Evolutionary conservation across 371 early-diverging fungal species (phyloP).

Genomic region (Blakeslea trispora): DNA sequence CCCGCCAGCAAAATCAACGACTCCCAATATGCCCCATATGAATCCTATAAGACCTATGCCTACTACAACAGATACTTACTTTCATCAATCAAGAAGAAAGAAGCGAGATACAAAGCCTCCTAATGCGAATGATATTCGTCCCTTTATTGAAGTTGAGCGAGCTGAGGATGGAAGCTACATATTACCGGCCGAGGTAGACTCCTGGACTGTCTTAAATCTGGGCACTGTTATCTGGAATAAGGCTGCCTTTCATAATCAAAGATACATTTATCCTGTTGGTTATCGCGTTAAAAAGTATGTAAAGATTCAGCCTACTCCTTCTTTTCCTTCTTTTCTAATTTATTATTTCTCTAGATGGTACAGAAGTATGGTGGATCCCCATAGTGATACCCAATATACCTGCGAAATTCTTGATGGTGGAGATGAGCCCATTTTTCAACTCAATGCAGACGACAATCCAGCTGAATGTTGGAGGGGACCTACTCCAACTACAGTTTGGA

Average conservation of each 20-base stretch:
- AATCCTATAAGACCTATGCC: not conserved
- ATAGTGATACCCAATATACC: constrained; percentile 64
- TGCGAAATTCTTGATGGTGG: constrained; percentile 81
- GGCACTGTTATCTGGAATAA: constrained; percentile 78
- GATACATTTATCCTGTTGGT: constrained; percentile 93
- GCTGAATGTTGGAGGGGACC: constrained; percentile 40
- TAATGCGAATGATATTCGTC: constrained; percentile 38
- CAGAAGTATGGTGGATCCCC: constrained; percentile 73
- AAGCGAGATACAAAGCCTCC: constrained; percentile 47
- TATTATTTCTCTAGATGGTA: constrained; percentile 46
- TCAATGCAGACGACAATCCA: constrained; percentile 43
- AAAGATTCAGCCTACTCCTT: not conserved
- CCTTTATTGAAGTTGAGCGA: constrained; percentile 52
- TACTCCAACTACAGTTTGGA: constrained; percentile 47
- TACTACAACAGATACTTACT: constrained; percentile 31
- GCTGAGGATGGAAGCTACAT: constrained; percentile 68
- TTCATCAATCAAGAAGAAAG: constrained; percentile 40
- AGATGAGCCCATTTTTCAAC: constrained; percentile 64
- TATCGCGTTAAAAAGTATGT: constrained; percentile 62
- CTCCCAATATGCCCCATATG: not conserved
- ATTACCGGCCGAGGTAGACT: constrained; percentile 78
- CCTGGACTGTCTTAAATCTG: constrained; percentile 68
- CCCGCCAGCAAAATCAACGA: not conserved
- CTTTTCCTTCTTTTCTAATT: not conserved
- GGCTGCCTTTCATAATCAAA: constrained; percentile 81